phyloP scores from a whole-genome alignment of 352 stramenopile genomes.

The Thalassiosira delicatula region DNA sequence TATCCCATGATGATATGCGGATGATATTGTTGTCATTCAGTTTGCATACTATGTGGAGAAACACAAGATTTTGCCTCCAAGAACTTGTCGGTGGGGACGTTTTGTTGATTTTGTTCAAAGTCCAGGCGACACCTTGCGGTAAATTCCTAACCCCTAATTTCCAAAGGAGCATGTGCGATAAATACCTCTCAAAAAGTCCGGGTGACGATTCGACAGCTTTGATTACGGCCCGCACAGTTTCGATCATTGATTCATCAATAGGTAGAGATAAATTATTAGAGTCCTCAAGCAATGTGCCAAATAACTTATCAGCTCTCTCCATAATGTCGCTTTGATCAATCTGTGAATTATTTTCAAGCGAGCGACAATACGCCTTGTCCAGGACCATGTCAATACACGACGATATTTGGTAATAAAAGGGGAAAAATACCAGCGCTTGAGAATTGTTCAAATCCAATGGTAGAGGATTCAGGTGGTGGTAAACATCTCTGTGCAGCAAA shows the following conservation, averaged over 20 bases:
- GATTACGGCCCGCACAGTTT: slow-evolving; percentile 18
- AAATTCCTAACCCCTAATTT: slow-evolving; percentile 35
- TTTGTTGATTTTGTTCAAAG: slow-evolving; percentile 29
- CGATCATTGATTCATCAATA: slow-evolving; percentile 29
- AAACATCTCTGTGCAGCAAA: slow-evolving; percentile 43
- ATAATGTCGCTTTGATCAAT: slow-evolving; percentile 11
- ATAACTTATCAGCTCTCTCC: slow-evolving; percentile 18
- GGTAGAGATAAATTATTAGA: neutral
- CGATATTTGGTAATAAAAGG: slow-evolving; percentile 58
- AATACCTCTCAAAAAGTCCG: slow-evolving; percentile 44
- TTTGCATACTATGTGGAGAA: slow-evolving; percentile 42
- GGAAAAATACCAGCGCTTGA: slow-evolving; percentile 38
- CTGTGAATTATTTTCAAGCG: slow-evolving; percentile 18
- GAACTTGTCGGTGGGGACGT: neutral
- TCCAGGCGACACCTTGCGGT: slow-evolving; percentile 22
- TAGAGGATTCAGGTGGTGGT: slow-evolving; percentile 32
- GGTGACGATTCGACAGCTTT: slow-evolving; percentile 16
- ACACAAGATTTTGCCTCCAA: slow-evolving; percentile 23
- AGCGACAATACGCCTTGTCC: slow-evolving; percentile 30
- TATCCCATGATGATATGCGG: slow-evolving; percentile 46
- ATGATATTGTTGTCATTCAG: slow-evolving; percentile 33
- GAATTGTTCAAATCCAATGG: slow-evolving; percentile 30
- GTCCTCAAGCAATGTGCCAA: slow-evolving; percentile 13
- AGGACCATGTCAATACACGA: slow-evolving; percentile 56
- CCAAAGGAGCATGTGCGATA: slow-evolving; percentile 49